Base-by-base conservation (phyloP, 2,329 filamentous ascomycete genomes). In the Aureobasidium lini region DNA sequence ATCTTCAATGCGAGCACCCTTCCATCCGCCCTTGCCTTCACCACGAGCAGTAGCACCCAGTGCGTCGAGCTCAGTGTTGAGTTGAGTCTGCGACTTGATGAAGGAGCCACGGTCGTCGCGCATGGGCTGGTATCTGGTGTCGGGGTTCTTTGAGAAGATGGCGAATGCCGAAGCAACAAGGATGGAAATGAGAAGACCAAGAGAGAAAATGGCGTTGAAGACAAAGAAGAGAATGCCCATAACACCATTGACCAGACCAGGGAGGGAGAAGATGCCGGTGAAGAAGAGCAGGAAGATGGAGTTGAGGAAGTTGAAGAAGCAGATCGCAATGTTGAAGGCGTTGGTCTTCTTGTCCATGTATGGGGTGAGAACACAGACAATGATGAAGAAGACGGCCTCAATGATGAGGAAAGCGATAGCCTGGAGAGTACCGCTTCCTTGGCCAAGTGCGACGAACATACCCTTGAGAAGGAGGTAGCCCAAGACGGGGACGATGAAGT, bases 281-380 rank as follows among this genome's bases (percentile, higher is more conserved):
- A 96, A 96, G 67, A 96, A 84, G 59, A 97, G 79, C 36, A 96
- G 78, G 78, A 95, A 95, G 72, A 96, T 86, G 59, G 87, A 83
- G 75, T 94, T 95, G 68, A 96, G 73, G 73, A 96, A 95, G 79
- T 96, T 96, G 74, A 96, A 81, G 47, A 84, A 87, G 63, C 85
- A 88, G 68, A 96, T 96, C 62, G 90, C 84, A 69, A 97, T 96
- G 77, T 96, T 96, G 81, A 96, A 95, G 49, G 87, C 86, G 74
- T 96, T 97, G 62, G 90, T 96, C 77, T 92, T 93, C 84, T 96
- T 96, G 80, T 96, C 93, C 93, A 97, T 97, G 88, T 90, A 97
- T 16, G 93, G 93, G 62, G 90, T 86, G 65, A 96, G 77, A 57
- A 95, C 86, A 62, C 85, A 88, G 59, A 90, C 85, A 23, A 77